phyloP scores from a whole-genome alignment of 768 basidiomycete genomes.

The Xerocomellus chrysenteron region DNA sequence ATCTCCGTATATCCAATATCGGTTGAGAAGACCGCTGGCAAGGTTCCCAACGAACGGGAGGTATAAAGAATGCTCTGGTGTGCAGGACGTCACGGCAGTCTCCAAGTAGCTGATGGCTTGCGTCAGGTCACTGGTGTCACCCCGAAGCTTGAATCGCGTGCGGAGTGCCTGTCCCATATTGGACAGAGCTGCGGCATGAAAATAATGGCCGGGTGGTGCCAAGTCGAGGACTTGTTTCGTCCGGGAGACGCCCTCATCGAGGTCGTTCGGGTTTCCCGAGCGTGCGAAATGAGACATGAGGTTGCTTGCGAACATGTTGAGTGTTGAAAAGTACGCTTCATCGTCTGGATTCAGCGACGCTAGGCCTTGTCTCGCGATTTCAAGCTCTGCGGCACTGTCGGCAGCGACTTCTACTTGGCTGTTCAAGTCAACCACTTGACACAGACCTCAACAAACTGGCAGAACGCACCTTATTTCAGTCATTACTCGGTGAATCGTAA shows the following conservation, averaged over 20 bases:
- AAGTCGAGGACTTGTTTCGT: slow-evolving; percentile 19
- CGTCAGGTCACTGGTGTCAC: slow-evolving; percentile 19
- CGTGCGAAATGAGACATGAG: slow-evolving; percentile 24
- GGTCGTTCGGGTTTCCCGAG: slow-evolving; percentile 21
- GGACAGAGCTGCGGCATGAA: slow-evolving; percentile 13
- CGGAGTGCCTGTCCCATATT: slow-evolving; percentile 19
- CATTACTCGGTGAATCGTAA: neutral
- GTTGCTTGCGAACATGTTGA: slow-evolving; percentile 6
- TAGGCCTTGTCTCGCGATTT: slow-evolving; percentile 10
- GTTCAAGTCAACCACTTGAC: neutral
- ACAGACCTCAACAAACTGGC: neutral
- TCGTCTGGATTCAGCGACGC: slow-evolving; percentile 6
- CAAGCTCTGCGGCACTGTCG: neutral
- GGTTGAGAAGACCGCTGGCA: slow-evolving; percentile 17
- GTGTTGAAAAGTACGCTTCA: slow-evolving; percentile 4
- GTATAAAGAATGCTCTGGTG: slow-evolving; percentile 14
- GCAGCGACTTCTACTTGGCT: neutral
- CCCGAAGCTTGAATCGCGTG: slow-evolving; percentile 22
- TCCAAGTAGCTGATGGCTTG: slow-evolving; percentile 20
- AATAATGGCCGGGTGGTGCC: slow-evolving; percentile 20
- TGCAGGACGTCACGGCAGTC: slow-evolving; percentile 7
- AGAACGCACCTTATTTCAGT: slow-evolving; percentile 5
- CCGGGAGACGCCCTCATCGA: slow-evolving; percentile 25
- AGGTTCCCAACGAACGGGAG: slow-evolving; percentile 18
- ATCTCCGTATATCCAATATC: slow-evolving; percentile 20